Percentiles rank a stretch among this genome's conserved stretches.
Conservation (phyloP, 768 basidiomycete species). For the Paxillus involutus region DNA sequence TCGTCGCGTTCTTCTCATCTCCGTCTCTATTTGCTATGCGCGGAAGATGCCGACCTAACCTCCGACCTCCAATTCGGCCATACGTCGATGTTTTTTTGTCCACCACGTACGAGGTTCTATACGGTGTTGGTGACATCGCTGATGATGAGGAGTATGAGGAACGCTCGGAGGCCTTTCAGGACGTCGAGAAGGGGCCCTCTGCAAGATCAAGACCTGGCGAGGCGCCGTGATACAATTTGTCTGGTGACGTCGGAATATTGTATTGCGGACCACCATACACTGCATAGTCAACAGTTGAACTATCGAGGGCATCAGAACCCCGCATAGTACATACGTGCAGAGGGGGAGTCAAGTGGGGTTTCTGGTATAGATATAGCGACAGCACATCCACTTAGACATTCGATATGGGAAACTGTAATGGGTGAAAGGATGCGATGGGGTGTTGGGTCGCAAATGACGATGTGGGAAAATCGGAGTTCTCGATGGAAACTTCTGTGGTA, state of each 20-base stretch:
- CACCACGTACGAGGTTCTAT: conserved; percentile 74
- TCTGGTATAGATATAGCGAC: conserved; percentile 17
- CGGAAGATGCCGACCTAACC: conserved; percentile 81
- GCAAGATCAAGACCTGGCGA: conserved; percentile 20
- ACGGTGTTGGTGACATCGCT: conserved; percentile 64
- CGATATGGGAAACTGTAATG: conserved; percentile 33
- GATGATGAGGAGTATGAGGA: conserved; percentile 31
- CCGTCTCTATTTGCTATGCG: conserved; percentile 92
- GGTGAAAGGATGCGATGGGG: conserved; percentile 65
- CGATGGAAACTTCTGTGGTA: too few species aligned
- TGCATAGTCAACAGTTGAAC: conserved; percentile 13
- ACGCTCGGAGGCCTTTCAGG: conserved; percentile 25
- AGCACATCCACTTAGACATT: conserved; percentile 24
- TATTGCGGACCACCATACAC: conserved; percentile 39
- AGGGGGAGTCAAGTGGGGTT: conserved; percentile 6
- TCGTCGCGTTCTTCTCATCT: conserved; percentile 43
- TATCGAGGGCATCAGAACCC: conserved; percentile 42
- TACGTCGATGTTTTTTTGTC: conserved; percentile 64
- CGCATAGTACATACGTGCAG: conserved; percentile 29
- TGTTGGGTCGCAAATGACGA: conserved; percentile 37
- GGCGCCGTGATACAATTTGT: too few species aligned
- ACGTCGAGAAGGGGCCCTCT: conserved; percentile 13
- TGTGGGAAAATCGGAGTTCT: too few species aligned
- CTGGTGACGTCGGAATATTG: conserved; percentile 29
- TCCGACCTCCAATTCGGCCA: conserved; percentile 56